Evolutionary conservation across 2,329 filamentous ascomycete species (phyloP).

Genomic region (Xylariaceae sp.): DNA sequence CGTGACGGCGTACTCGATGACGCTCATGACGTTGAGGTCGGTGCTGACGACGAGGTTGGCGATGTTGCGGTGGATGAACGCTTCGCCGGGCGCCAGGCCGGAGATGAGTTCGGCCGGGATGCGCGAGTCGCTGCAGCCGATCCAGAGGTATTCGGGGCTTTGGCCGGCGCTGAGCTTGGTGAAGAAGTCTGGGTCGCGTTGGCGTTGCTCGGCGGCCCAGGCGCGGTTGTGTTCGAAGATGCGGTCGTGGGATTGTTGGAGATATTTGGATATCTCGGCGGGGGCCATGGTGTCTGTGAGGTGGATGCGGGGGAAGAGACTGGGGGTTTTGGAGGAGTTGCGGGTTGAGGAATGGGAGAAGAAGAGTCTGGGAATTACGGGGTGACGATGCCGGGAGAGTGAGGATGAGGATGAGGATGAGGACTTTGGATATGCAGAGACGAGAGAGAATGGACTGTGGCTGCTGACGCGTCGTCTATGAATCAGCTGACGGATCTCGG

Average conservation of each 20-base stretch:
- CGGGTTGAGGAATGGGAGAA: constrained; percentile 6
- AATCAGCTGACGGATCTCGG: constrained; percentile 16
- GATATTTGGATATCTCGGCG: constrained; percentile 47
- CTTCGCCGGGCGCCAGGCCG: constrained; percentile 77
- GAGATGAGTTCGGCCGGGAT: constrained; percentile 88
- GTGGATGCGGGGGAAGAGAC: neutral
- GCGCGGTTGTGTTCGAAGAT: constrained; percentile 64
- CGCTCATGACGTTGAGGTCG: constrained; percentile 73
- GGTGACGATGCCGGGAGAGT: neutral
- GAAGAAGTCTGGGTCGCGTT: constrained; percentile 61
- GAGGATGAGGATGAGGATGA: constrained; percentile 6
- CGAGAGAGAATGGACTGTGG: constrained; percentile 9
- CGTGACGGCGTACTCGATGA: constrained; percentile 81
- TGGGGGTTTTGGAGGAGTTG: neutral
- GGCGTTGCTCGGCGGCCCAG: constrained; percentile 57
- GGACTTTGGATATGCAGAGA: constrained; percentile 15
- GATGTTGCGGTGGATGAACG: constrained; percentile 94
- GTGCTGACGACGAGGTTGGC: constrained; percentile 78
- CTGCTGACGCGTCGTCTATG: constrained; percentile 1
- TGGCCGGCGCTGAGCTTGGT: constrained; percentile 59
- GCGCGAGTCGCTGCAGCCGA: constrained; percentile 85
- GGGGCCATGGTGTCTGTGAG: constrained; percentile 23
- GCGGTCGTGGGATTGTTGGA: constrained; percentile 58
- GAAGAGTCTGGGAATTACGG: neutral
- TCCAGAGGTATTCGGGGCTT: constrained; percentile 72